Evolutionary conservation across 257 asterid species (phyloP), one percentile per base, ranked within the genome.

Genomic region (Fraxinus excelsior): DNA sequence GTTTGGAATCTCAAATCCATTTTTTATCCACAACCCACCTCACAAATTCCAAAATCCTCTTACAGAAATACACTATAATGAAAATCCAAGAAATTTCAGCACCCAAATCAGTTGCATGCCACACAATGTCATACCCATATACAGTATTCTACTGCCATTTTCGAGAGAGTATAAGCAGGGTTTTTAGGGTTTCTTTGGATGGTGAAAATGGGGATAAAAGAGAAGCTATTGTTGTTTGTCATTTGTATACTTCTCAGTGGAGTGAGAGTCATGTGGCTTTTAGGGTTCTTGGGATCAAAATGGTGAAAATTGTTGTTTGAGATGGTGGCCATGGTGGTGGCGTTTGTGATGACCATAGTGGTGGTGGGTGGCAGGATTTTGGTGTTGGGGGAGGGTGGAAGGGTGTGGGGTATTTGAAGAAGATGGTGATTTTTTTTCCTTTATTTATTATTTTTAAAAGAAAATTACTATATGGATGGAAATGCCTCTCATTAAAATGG

Each of bases 201-300:
- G 87, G 92, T 4, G 91, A 88, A 76, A 78, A 83, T 51, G 97
- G 88, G 0, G 91, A 87, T 10, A 51, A 75, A 84, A 87, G 89
- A 1, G 87, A 93, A 44, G 96, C 97, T 31, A 42, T 91, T 60
- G 97, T 95, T 16, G 91, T 91, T 70, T 91, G 98, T 79, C 98
- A 91, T 73, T 84, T 91, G 95, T 95, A 91, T 82, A 93, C 98
- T 7, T 88, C 97, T 13, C 87, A 81, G n/a, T 94, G 98, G 96
- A 87, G 86, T 74, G 86, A 58, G 32, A 85, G 83, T 68, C 97
- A 94, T 19, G 84, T 88, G 19, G 81, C 95, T 18, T 91, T 91
- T 78, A 67, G 78, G 32, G 83, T 93, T 84, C 95, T 93, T 0
- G 91, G 92, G 62, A 68, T 83, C 5, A 76, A 82, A 56, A 28